Percentiles rank a stretch among this genome's conserved stretches.
Evolutionary conservation across 495 filamentous ascomycete species (phyloP).

Genomic region (Neurospora sp.): DNA sequence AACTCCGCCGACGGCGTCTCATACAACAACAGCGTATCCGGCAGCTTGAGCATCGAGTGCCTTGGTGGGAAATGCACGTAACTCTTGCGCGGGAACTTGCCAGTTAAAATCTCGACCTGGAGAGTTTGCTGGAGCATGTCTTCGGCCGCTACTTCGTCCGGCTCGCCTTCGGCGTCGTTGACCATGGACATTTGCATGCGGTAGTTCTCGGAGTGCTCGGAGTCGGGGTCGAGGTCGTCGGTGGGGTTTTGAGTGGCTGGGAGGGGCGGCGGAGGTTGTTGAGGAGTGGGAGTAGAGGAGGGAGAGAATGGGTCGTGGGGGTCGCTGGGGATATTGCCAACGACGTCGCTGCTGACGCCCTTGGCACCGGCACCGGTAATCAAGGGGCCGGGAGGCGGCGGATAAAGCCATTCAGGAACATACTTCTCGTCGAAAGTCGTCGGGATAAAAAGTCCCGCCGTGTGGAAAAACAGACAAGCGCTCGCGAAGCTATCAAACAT

Average conservation of each 20-base stretch:
- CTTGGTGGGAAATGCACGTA: conserved; percentile 28
- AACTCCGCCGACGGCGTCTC: conserved; percentile 9
- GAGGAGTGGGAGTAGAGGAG: not conserved
- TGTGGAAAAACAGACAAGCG: conserved; percentile 43
- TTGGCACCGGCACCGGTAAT: not conserved
- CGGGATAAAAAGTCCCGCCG: conserved; percentile 29
- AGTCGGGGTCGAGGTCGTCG: not conserved
- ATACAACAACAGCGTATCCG: conserved; percentile 26
- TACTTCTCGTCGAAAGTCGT: conserved; percentile 19
- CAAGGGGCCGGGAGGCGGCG: not conserved
- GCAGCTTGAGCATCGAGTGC: conserved; percentile 25
- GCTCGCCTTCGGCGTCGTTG: not conserved
- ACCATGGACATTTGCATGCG: not conserved
- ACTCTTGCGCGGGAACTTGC: conserved; percentile 10
- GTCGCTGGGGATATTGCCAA: not conserved
- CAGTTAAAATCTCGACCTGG: not conserved
- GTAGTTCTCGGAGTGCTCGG: not conserved
- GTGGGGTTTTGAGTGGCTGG: not conserved
- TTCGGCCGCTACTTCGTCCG: not conserved
- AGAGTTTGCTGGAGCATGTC: not conserved
- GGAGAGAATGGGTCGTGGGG: not conserved
- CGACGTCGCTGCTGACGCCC: conserved; percentile 1
- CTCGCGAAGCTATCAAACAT: conserved; percentile 46
- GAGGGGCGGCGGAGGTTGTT: not conserved
- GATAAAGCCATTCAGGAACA: not conserved